Conservation (phyloP, 2,329 filamentous ascomycete genomes). For the Alternaria dauci region DNA sequence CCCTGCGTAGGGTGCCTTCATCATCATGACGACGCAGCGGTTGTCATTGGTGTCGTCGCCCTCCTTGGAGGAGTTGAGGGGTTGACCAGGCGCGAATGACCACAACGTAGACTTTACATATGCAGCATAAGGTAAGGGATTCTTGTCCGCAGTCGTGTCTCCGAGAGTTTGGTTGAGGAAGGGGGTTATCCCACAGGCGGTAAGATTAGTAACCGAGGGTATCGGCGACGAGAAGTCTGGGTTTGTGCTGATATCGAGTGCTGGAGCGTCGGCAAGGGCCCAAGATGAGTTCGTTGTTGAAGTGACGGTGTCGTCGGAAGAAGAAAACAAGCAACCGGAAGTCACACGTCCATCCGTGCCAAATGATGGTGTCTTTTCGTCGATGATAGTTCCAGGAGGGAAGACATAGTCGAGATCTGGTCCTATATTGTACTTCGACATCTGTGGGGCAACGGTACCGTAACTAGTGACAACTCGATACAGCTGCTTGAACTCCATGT, state of each 20-base stretch:
- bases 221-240: slow-evolving; percentile 37
- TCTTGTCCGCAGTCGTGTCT: slow-evolving; percentile 59
- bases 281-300: slow-evolving; percentile 60
- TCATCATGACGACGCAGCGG: slow-evolving; percentile 67
- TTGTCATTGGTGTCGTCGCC: slow-evolving; percentile 32
- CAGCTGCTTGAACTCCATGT: slow-evolving; percentile 63
- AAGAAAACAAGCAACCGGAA: slow-evolving; percentile 64
- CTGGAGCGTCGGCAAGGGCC: slow-evolving; percentile 35
- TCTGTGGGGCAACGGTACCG: slow-evolving; percentile 65
- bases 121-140: slow-evolving; percentile 59
- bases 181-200: slow-evolving; percentile 68
- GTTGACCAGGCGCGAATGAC: slow-evolving; percentile 68
- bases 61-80: slow-evolving; percentile 55
- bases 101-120: slow-evolving; percentile 63
- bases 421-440: slow-evolving; percentile 63
- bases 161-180: slow-evolving; percentile 65
- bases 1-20: slow-evolving; percentile 56
- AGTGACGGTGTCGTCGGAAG: slow-evolving; percentile 53
- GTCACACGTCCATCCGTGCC: slow-evolving; percentile 54
- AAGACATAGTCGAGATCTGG: slow-evolving; percentile 64
- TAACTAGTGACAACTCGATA: slow-evolving; percentile 65
- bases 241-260: slow-evolving; percentile 26
- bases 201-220: slow-evolving; percentile 52
- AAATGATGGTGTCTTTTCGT: slow-evolving; percentile 41
- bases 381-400: slow-evolving; percentile 54